Base-by-base conservation (phyloP, 129 eudicot genomes). In the Erigeron canadensis region DNA sequence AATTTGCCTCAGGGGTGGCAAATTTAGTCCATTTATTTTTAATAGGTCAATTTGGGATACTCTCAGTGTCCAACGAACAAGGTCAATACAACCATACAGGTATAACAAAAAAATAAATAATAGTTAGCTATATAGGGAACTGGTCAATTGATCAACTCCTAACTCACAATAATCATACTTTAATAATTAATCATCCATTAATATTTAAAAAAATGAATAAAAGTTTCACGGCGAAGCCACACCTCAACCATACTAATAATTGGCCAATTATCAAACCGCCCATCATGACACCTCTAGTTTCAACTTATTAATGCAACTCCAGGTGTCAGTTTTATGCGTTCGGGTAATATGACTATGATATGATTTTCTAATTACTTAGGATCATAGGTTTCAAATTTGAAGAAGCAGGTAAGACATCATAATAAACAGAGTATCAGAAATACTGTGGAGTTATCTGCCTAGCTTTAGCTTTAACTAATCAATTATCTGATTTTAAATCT, bases 111-210 rank as follows among this genome's bases (percentile, higher is more conserved):
- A 2, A 48, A 13, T 9, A 11, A 3, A n/a, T n/a, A n/a, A n/a
- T n/a, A n/a, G 6, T 39, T 40, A 65, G 55, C 10, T 65, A 17
- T 8, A 64, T 41, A 5, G 70, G 8, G 43, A 67, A 67, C 16
- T 17, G 41, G 58, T 67, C n/a, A n/a, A n/a, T n/a, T n/a, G n/a
- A n/a, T n/a, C n/a, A 65, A 8, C 71, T 65, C 71, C 55, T 44
- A 65, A 45, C 6, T 64, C 54, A 42, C 51, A 4, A 42, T 38
- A 46, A 9, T 64, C 5, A 40, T 7, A 64, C 21, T 15, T 48
- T 48, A 64, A 8, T 65, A 5, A 65, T 43, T 43, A 28, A 28
- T 28, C 34, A 28, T 28, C 34, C 3, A 28, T n/a, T 8, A 50
- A 48, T 48, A 50, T 3, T 1, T 8, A 47, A 46, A 48, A 9